phyloP scores from a whole-genome alignment of 139 green algal species.

The Pycnococcus provasolii region DNA sequence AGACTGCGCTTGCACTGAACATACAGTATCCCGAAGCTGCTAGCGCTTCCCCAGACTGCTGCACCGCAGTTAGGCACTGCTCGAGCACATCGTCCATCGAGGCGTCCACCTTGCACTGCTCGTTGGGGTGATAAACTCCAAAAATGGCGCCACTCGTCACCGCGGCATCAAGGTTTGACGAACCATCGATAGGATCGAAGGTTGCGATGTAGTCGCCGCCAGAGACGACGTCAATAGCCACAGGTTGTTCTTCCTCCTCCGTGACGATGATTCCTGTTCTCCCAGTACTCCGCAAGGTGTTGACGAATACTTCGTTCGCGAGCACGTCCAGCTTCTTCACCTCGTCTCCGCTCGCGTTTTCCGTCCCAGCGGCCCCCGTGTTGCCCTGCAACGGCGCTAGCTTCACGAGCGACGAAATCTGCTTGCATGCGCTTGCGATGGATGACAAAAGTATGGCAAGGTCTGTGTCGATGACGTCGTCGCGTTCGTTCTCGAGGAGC shows the following conservation, averaged over 20 bases:
- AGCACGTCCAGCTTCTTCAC: conserved; percentile 99
- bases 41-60: conserved; percentile 42
- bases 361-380: conserved; percentile 41
- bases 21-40: conserved; percentile 56
- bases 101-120: conserved; percentile 21
- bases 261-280: conserved; percentile 79
- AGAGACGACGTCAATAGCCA: conserved; percentile 86
- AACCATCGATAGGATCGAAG: conserved; percentile 96
- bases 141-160: conserved; percentile 77
- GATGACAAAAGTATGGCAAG: conserved; percentile 46
- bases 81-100: conserved; percentile 2
- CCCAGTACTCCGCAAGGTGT: conserved; percentile 66
- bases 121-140: conserved; percentile 42
- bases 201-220: conserved; percentile 93
- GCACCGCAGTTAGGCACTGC: not conserved
- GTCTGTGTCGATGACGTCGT: conserved; percentile 18
- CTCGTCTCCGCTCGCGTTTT: conserved; percentile 73
- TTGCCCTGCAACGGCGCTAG: conserved; percentile 41
- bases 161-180: conserved; percentile 93
- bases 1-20: conserved; percentile 42
- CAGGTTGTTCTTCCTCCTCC: conserved; percentile 93
- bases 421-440: conserved; percentile 53
- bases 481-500: conserved; percentile 38
- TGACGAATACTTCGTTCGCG: conserved; percentile 94
- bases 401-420: conserved; percentile 34